Evolutionary conservation across 306 rosid genomes (phyloP).

Genomic region (Vigna mungo): DNA sequence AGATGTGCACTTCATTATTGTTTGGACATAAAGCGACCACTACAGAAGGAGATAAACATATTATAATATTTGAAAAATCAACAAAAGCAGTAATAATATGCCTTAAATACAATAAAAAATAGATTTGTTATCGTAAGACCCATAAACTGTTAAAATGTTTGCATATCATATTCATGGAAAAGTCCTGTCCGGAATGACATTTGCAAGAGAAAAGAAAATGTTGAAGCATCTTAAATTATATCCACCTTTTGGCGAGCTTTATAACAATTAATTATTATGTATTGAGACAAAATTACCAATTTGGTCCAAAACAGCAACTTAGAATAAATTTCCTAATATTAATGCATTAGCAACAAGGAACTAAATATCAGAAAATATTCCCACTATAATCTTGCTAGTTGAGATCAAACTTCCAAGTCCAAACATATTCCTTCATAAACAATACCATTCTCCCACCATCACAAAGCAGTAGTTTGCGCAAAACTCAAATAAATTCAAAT

Average conservation of each 20-base stretch:
- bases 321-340: constrained; percentile 3
- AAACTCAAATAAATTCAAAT: constrained; percentile 24
- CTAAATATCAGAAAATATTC: neutral
- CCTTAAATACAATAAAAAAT: constrained; percentile 4
- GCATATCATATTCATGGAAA: neutral
- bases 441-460: constrained; percentile 1
- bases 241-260: neutral
- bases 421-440: neutral
- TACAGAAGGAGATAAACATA: constrained; percentile 45
- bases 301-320: constrained; percentile 19
- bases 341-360: neutral
- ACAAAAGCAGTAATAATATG: constrained; percentile 25
- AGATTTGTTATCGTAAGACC: constrained; percentile 26
- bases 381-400: neutral
- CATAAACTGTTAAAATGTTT: neutral
- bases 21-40: constrained; percentile 97
- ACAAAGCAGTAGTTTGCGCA: neutral
- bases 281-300: constrained; percentile 13
- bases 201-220: neutral
- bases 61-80: constrained; percentile 20
- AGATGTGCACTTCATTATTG: constrained; percentile 92
- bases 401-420: neutral
- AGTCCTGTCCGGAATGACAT: neutral
- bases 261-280: constrained; percentile 3
- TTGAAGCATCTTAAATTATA: neutral